Evolutionary conservation across 331 rosid genomes (phyloP).

Genomic region (Acacia pycnantha): DNA sequence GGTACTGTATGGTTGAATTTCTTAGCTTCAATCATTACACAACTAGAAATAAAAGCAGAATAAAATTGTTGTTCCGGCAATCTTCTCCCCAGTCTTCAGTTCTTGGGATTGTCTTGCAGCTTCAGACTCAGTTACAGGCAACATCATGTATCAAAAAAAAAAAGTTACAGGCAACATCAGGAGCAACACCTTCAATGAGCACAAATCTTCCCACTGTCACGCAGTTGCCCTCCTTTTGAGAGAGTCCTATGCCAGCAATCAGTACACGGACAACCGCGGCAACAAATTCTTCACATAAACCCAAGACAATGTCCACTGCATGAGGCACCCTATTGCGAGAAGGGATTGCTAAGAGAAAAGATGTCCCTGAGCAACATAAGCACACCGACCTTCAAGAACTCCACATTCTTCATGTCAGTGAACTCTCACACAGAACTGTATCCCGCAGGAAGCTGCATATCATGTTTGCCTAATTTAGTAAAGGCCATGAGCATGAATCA

Average conservation of each 20-base stretch:
- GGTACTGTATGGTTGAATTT: constrained; percentile 2
- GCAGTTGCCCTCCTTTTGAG: not conserved
- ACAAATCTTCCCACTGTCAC: not conserved
- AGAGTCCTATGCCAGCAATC: not conserved
- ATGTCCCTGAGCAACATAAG: not conserved
- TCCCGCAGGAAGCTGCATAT: not conserved
- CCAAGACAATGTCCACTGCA: not conserved
- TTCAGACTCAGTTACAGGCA: not conserved
- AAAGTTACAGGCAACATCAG: not conserved
- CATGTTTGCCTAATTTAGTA: not conserved
- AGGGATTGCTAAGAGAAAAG: not conserved
- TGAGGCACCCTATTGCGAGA: not conserved
- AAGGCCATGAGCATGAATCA: not conserved
- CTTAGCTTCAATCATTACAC: not conserved
- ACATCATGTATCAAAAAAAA: too few relatives aligned
- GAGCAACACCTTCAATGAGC: not conserved
- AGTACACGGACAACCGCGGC: not conserved
- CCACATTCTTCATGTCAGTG: not conserved
- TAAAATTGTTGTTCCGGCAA: constrained; percentile 2
- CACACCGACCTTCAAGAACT: not conserved
- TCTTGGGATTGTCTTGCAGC: constrained; percentile 1
- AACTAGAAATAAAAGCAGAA: not conserved
- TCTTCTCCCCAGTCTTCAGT: not conserved
- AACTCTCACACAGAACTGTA: not conserved
- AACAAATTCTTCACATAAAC: not conserved